Base-by-base conservation (phyloP, 2,329 filamentous ascomycete species). In the Microdochium trichocladiopsis region DNA sequence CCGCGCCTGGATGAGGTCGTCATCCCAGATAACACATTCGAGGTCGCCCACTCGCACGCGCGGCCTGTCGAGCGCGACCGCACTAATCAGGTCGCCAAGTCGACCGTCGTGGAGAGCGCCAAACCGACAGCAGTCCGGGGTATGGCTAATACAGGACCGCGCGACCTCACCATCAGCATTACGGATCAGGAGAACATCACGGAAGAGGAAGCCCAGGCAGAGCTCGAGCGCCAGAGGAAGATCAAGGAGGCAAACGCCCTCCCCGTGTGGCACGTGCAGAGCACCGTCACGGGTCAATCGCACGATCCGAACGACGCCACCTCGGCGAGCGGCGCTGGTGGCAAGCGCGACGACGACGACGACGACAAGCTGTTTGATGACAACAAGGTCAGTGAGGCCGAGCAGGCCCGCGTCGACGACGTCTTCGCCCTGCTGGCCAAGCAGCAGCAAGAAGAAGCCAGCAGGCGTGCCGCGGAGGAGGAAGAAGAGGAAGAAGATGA, bases 11-110 rank as follows among this genome's bases (percentile, higher is more conserved):
- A 94, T 63, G 76, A 80, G n/a, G 77, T 86, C 5, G 75, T 83
- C 36, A 83, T 95, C 6, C 88, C 89, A 2, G 86, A 85, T 57
- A 86, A 87, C 63, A 86, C 81, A 57, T 90, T 90, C 58, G 86
- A 90, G 49, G 76, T 80, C 22, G 87, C 88, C 2, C 73, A 88
- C 23, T 74, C 78, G 23, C 78, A 78, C 50, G 79, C 81, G 18
- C 76, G 83, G 14, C 83, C 84, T 2, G 80, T 92, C 24, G 70
- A 82, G 51, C 79, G 87, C 57, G 83, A 88, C 57, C 79, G 83
- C 43, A 82, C 80, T 11, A 78, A 91, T 65, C 86, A 87, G 56
- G 82, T 80, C 4, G 79, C 77, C 18, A 73, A 75, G 49, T 84
- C 82, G 6, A 73, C 80, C 31, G 77, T 81, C 21, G 75, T 86